phyloP scores from a whole-genome alignment of 371 early-diverging fungal genomes.

The Amoeboradix gromovi region DNA sequence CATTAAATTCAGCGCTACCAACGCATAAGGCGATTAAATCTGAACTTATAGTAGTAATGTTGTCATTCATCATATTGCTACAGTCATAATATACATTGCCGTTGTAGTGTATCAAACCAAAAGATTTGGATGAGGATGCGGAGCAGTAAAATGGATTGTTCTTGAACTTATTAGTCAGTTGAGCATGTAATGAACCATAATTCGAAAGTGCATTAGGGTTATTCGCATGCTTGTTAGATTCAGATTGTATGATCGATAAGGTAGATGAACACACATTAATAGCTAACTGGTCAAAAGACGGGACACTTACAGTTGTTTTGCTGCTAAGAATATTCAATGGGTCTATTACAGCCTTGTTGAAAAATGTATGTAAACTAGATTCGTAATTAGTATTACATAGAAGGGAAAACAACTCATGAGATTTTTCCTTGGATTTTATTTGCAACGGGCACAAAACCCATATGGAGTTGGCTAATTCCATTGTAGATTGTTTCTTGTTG shows the following conservation, averaged over 20 bases:
- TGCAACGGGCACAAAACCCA: constrained; percentile 40
- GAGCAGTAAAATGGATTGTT: no score
- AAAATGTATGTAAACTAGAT: background rate
- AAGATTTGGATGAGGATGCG: no score
- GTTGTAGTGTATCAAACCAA: constrained; percentile 49
- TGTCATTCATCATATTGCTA: constrained; percentile 33
- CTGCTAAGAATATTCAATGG: background rate
- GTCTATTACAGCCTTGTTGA: background rate
- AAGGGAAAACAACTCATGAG: background rate
- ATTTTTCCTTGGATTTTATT: constrained; percentile 8
- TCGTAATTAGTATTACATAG: background rate
- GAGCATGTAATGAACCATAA: no score
- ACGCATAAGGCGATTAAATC: constrained; percentile 52
- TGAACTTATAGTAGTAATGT: constrained; percentile 34
- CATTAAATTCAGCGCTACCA: no score
- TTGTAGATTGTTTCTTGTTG: constrained; percentile 35
- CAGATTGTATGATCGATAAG: no score
- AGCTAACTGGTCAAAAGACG: no score
- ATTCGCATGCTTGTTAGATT: no score
- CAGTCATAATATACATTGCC: constrained; percentile 39
- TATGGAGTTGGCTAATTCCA: constrained; percentile 29
- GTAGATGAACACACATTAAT: no score
- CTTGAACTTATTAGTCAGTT: no score
- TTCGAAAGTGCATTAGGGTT: no score
- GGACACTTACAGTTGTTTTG: no score